Evolutionary conservation across 345 rosid species (phyloP), one percentile per base, ranked within the genome.

Genomic region (Litchi chinensis): DNA sequence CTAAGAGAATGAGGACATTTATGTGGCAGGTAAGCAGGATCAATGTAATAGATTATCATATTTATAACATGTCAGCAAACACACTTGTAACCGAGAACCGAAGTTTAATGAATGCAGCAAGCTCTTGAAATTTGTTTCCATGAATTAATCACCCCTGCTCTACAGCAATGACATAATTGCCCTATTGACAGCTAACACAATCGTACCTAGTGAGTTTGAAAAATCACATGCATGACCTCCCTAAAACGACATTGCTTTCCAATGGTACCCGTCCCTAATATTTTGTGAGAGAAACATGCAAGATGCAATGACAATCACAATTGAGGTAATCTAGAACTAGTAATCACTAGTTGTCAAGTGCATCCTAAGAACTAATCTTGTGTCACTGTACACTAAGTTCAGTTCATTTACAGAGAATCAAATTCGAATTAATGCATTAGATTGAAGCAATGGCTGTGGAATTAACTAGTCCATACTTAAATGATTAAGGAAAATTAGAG

Each of bases 391-490:
- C 39, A 43, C 28, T 43, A 40, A 19, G 28, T 68, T 43, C 1
- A 41, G 71, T 41, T 43, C 12, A 28, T 56, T 46, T 12, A 16
- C 0, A 44, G 57, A 64, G 22, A 74, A 3, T 16, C 69, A 24
- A 10, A 28, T 64, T 48, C 13, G 26, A 37, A 46, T 28, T 18
- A 67, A 18, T 2, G 19, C 40, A 16, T 15, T 12, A 26, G 57
- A 43, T 63, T 7, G 6, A 44, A 15, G 21, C 39, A n/a, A 60
- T 21, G 76, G 9, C 12, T 74, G 46, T 66, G 19, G 15, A 76
- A 65, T 71, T 32, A 57, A 54, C 39, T 16, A 7, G 76, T 52
- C 50, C 32, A 50, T 54, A 77, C 48, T 66, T 67, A 48, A 71
- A 63, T 28, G 26, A 52, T 21, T 43, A 52, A 32, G 66, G 10